These are phyloP conservation scores for Skeletonema tropicum DNA, from an alignment of 108 stramenopile genomes.

Conservation along the genomic window DNA sequence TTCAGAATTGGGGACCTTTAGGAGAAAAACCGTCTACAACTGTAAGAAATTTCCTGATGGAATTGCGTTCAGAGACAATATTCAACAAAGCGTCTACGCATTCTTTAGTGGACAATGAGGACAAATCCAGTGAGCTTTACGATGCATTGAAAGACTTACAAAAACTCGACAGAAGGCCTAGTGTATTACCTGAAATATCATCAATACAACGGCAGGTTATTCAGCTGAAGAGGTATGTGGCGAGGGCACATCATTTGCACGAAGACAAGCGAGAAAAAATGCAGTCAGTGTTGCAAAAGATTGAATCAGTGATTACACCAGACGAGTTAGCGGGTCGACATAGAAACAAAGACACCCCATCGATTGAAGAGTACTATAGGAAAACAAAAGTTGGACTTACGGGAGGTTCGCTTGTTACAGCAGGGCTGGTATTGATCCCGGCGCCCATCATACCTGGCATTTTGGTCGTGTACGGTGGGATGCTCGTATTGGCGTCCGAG, in stretches of 20 bases:
- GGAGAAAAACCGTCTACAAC: background rate
- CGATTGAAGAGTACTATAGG: conserved; percentile 11
- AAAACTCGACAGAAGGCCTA: conserved; percentile 1
- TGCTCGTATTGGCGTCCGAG: conserved; percentile 37
- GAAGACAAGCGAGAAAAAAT: conserved; percentile 6
- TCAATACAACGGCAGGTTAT: background rate
- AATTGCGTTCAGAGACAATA: background rate
- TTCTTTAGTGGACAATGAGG: background rate
- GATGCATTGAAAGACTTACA: conserved; percentile 4
- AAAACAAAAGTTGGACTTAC: conserved; percentile 30
- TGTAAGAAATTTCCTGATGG: background rate
- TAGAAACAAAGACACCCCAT: background rate
- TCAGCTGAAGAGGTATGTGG: background rate
- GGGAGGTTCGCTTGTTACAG: conserved; percentile 31
- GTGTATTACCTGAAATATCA: background rate
- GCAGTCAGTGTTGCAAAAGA: background rate
- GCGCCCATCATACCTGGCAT: conserved; percentile 30
- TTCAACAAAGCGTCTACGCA: background rate
- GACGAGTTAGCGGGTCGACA: background rate
- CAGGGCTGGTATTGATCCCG: conserved; percentile 30
- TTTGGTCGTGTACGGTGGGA: conserved; percentile 34
- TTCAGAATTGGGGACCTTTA: background rate
- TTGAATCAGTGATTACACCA: background rate
- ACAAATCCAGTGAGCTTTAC: background rate
- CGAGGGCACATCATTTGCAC: background rate